Evolutionary conservation across 805 yeast genomes (phyloP).

Genomic region (Nadsonia fulvescens): DNA sequence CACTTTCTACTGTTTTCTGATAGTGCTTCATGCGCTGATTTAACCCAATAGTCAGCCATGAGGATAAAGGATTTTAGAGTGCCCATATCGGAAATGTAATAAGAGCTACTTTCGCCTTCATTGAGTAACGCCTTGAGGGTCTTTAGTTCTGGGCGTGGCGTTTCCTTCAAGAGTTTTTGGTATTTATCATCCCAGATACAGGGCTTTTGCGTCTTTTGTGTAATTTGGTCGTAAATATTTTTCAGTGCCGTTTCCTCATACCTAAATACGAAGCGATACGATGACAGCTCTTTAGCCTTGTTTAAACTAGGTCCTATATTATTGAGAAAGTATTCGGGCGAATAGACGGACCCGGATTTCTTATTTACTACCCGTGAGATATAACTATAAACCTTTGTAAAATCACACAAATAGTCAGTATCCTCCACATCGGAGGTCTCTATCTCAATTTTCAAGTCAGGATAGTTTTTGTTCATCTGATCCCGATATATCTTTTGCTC

Average conservation of each 20-base stretch:
- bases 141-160: slow-evolving; percentile 30
- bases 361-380: slow-evolving; percentile 7
- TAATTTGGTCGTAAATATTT: too few species aligned
- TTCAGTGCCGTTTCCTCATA: too few species aligned
- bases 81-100: slow-evolving; percentile 21
- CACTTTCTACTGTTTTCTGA: too few species aligned
- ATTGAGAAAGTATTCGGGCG: slow-evolving; percentile 6
- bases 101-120: slow-evolving; percentile 39
- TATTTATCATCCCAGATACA: slow-evolving; percentile 41
- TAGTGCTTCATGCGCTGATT: too few species aligned
- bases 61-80: slow-evolving; percentile 26
- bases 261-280: too few species aligned
- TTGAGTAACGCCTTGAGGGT: slow-evolving; percentile 24
- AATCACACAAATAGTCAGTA: slow-evolving; percentile 2
- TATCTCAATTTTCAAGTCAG: slow-evolving; percentile 3
- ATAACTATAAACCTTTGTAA: slow-evolving; percentile 6
- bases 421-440: not conserved
- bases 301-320: too few species aligned
- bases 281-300: too few species aligned
- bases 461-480: slow-evolving; percentile 5
- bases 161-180: slow-evolving; percentile 22
- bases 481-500: slow-evolving; percentile 6
- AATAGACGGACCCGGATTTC: slow-evolving; percentile 2
- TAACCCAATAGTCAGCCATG: slow-evolving; percentile 32
- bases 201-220: too few species aligned